Percentiles rank a stretch among this genome's conserved stretches.
Conservation (phyloP, 371 early-diverging fungal species). For the Smittium mucronatum region DNA sequence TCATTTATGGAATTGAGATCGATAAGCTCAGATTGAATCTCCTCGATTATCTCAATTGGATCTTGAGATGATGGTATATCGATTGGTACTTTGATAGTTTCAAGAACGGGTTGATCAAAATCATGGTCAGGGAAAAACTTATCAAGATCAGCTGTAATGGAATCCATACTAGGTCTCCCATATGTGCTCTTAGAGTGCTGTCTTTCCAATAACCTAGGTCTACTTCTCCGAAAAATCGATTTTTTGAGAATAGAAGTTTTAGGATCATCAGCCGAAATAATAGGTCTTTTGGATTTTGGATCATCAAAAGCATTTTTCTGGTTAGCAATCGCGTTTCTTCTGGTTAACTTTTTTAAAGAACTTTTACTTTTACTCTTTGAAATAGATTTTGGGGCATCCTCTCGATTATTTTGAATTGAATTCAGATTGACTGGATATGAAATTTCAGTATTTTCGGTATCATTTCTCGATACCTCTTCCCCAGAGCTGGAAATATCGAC, state of each 20-base stretch:
- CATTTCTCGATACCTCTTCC: neutral
- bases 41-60: neutral
- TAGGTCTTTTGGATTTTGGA: neutral
- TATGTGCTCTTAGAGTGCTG: slow-evolving; percentile 23
- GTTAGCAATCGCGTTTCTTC: neutral
- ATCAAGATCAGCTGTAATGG: slow-evolving; percentile 56
- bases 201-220: slow-evolving; percentile 11
- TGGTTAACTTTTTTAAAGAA: too few species aligned
- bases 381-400: too few species aligned
- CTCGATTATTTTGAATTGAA: neutral
- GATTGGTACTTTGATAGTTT: slow-evolving; percentile 29
- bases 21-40: neutral
- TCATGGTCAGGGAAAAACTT: slow-evolving; percentile 65
- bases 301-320: neutral
- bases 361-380: too few species aligned
- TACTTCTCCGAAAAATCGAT: neutral
- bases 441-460: neutral
- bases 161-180: slow-evolving; percentile 60
- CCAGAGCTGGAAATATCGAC: neutral
- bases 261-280: neutral
- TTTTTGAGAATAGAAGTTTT: neutral
- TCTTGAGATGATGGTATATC: slow-evolving; percentile 8
- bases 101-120: slow-evolving; percentile 54
- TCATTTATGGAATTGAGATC: neutral
- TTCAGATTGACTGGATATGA: neutral